Evolutionary conservation across 192 early-diverging fungal genomes (phyloP).

Genomic region (Globomyces pollinis-pini): DNA sequence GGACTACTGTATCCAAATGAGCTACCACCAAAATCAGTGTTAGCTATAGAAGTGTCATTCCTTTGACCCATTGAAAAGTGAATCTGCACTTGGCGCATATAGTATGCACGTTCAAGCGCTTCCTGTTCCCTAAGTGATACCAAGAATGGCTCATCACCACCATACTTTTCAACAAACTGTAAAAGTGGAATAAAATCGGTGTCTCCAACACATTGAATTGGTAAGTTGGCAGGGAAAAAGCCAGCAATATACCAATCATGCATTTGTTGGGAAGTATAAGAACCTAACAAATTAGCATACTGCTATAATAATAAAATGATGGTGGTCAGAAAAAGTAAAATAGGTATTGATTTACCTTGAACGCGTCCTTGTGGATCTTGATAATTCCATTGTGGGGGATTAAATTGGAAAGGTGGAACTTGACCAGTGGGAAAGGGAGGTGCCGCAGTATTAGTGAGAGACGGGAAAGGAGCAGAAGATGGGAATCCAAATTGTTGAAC

Average conservation of each 20-base stretch:
- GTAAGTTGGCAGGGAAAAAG: slow-evolving; percentile 74
- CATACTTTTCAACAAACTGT: slow-evolving; percentile 54
- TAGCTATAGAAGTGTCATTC: too few species aligned
- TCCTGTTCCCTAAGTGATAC: slow-evolving; percentile 27
- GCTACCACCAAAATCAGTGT: too few species aligned
- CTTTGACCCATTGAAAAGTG: too few species aligned
- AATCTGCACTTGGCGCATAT: slow-evolving; percentile 2
- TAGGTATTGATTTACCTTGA: too few species aligned
- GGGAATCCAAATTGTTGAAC: background rate
- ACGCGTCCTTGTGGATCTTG: slow-evolving; percentile 6
- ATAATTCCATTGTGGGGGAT: slow-evolving; percentile 11
- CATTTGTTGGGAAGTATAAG: slow-evolving; percentile 84
- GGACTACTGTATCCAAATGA: too few species aligned
- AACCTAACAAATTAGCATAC: too few species aligned
- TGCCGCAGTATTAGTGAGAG: too few species aligned
- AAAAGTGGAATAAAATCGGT: slow-evolving; percentile 71
- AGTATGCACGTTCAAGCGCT: background rate
- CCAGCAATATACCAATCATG: slow-evolving; percentile 88
- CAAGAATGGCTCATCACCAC: slow-evolving; percentile 68
- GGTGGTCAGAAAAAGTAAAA: too few species aligned
- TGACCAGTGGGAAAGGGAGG: too few species aligned
- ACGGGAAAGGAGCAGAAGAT: background rate
- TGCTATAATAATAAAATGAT: too few species aligned
- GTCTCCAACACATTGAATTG: slow-evolving; percentile 75
- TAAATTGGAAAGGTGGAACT: slow-evolving; percentile 4